Evolutionary conservation across 2,329 filamentous ascomycete species (phyloP).

Genomic region (Aureobasidium sp.): DNA sequence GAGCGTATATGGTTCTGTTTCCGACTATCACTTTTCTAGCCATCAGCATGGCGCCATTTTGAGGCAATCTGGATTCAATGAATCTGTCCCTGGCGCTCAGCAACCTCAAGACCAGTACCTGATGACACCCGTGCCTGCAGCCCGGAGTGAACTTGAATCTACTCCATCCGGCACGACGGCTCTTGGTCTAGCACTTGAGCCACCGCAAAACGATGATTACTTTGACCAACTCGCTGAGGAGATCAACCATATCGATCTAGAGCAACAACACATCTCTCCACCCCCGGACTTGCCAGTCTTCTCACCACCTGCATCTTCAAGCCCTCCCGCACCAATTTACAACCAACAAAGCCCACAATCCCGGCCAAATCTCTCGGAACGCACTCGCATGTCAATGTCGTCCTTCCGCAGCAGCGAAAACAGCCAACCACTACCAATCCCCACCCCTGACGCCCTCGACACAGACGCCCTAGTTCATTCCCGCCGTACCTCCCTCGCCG

Average conservation of each 20-base stretch:
- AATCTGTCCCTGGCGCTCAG: background rate
- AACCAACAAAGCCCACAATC: conserved; percentile 22
- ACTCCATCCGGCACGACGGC: too few relatives aligned
- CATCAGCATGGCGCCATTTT: background rate
- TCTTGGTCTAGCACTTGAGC: too few relatives aligned
- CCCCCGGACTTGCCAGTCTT: background rate
- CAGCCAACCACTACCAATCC: conserved; percentile 23
- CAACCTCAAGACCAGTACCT: background rate
- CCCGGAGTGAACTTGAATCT: background rate
- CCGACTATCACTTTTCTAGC: too few relatives aligned
- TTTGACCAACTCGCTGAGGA: too few relatives aligned
- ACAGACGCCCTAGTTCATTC: background rate
- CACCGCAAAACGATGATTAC: too few relatives aligned
- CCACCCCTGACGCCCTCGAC: conserved; percentile 25
- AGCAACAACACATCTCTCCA: background rate
- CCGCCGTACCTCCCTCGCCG: conserved; percentile 51
- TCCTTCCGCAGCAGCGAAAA: conserved; percentile 24
- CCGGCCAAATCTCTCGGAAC: conserved; percentile 39
- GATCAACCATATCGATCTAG: background rate
- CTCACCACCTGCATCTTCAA: background rate
- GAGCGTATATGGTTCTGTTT: background rate
- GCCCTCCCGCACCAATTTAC: background rate
- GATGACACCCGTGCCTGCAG: background rate
- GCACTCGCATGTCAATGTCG: conserved; percentile 41
- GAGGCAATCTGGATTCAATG: background rate